phyloP scores from a whole-genome alignment of 352 stramenopile genomes.

The Phytopythium helicoides region DNA sequence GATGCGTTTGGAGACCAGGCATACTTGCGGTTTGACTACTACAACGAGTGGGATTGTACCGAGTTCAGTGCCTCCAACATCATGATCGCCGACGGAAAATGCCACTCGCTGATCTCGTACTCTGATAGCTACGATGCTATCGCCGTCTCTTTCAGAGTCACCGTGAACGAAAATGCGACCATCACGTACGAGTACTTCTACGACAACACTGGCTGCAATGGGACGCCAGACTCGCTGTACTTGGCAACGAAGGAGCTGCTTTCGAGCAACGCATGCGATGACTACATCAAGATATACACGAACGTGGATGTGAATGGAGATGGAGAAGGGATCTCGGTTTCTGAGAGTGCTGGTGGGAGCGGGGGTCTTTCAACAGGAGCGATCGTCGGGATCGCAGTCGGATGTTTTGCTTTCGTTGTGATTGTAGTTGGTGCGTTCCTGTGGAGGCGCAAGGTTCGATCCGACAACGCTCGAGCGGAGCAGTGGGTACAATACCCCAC shows the following conservation, averaged over 20 bases:
- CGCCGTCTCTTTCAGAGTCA: too few species aligned
- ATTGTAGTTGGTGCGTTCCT: neutral
- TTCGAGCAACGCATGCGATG: neutral
- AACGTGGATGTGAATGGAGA: neutral
- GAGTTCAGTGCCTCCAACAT: neutral
- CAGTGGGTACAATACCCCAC: too few species aligned
- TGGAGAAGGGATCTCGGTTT: neutral
- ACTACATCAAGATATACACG: neutral
- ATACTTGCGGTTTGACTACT: conserved; percentile 1
- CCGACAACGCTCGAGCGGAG: too few species aligned
- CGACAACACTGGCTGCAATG: conserved; percentile 1
- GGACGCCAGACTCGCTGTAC: neutral
- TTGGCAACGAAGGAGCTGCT: neutral
- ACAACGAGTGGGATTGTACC: neutral
- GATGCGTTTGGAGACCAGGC: neutral
- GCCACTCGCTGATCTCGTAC: too few species aligned
- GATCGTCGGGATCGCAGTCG: conserved; percentile 1
- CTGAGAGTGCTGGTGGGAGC: neutral
- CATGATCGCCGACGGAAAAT: neutral
- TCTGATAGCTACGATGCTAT: too few species aligned
- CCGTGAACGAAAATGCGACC: neutral
- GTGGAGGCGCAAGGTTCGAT: neutral
- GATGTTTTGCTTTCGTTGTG: neutral
- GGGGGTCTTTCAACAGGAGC: neutral
- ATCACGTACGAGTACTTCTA: neutral